Base-by-base conservation (phyloP, 2,329 filamentous ascomycete genomes). In the Tetracladium maxilliforme region DNA sequence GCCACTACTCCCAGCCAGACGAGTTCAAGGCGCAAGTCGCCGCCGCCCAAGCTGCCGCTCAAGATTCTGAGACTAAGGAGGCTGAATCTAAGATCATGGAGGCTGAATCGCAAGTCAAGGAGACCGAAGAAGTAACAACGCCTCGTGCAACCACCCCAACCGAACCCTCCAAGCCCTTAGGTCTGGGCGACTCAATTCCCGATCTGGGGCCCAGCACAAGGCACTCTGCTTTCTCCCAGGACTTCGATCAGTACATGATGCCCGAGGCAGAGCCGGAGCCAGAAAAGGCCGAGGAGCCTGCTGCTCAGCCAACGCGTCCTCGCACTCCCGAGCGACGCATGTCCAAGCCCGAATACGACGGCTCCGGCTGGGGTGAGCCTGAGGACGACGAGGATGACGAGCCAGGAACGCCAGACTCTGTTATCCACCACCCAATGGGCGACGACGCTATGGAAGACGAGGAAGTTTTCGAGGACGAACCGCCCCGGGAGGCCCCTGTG, bases 361-460 rank as follows among this genome's bases (percentile, higher is more conserved):
- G 76, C 30, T 56, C 68, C 29, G 62, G 70, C 26, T 68, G 69
- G 64, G 65, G 66, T 7, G 55, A 61, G 13, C 58, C 60, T 20
- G 56, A 64, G 16, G 62, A 66, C 23, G 62, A 56, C 27, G 59
- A 64, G 2, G 54, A 68, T 2, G 50, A 52, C 4, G 73, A 77
- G 33, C 70, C 71, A 7, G 68, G 71, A 17, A 92, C 83, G 6
- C 86, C 87, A 10, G 80, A 84, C 24, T 95, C 87, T 6, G 86
- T 95, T 13, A 87, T 94, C 34, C 79, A 81, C 33, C 80, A 86
- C 41, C 70, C 73, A 3, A 48, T 81, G 23, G 49, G 54, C 20
- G 41, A 48, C 14, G 44, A 48, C 8, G 46, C 47, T 6, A 38
- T 36, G 4, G 38, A 40, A 23, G 39, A 45, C 11, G 45, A 43